Percentiles rank a stretch among this genome's conserved stretches.
phyloP scores from a whole-genome alignment of 441 rosid genomes.

The Gossypium gossypioides region DNA sequence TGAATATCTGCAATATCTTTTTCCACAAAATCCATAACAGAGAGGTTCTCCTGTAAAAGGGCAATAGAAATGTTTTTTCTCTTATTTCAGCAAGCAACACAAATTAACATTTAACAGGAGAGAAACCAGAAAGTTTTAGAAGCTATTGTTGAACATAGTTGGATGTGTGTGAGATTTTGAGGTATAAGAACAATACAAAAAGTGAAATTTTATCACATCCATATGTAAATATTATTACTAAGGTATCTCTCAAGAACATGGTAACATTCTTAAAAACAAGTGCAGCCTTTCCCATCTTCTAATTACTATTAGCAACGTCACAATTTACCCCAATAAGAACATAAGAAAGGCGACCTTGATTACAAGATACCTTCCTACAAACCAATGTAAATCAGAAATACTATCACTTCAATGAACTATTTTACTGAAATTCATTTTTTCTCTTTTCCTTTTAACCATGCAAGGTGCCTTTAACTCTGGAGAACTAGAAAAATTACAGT shows the following conservation, averaged over 20 bases:
- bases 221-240: background rate
- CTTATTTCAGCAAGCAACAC: constrained; percentile 8
- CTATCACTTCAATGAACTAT: background rate
- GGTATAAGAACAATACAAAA: background rate
- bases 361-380: background rate
- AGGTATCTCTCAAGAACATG: background rate
- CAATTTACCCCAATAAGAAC: background rate
- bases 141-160: background rate
- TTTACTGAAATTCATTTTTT: background rate
- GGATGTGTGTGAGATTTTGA: background rate
- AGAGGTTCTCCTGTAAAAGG: constrained; percentile 49
- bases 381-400: background rate
- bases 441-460: background rate
- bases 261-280: background rate
- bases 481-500: background rate
- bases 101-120: constrained; percentile 1
- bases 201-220: background rate
- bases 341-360: background rate
- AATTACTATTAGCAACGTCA: background rate
- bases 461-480: background rate
- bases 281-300: background rate
- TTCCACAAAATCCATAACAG: constrained; percentile 69
- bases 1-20: constrained; percentile 25
- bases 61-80: background rate
- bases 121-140: background rate